Evolutionary conservation across 2,329 filamentous ascomycete genomes (phyloP), one percentile per base, ranked within the genome.

Genomic region (Stachybotrys echinatus): DNA sequence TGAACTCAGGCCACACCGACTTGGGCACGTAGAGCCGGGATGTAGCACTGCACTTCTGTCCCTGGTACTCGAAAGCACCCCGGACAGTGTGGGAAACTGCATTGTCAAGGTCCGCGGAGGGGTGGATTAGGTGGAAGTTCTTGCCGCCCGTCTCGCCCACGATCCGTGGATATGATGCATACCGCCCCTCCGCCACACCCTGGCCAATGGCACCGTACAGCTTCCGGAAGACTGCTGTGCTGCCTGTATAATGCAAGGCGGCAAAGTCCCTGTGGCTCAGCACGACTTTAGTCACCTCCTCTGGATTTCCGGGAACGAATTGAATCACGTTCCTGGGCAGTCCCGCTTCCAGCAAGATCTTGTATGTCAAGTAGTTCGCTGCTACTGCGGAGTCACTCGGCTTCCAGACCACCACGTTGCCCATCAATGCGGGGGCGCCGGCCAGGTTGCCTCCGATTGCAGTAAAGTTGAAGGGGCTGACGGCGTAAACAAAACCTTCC

Each of bases 361-460:
- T 80, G 75, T 96, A 92, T 42, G 96, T 76, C 50, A 97, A 76
- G 83, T 88, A 95, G 75, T 92, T 95, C 55, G 88, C 91, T n/a
- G 87, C 87, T 54, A 96, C 88, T 37, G 92, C 89, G 17, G 77
- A 86, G 58, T 92, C 89, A 14, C 89, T 94, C n/a, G 92, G 92
- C 77, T 97, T 97, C 92, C 92, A 97, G 44, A 97, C 74, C 5
- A 96, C 90, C 2, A 96, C 92, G 68, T 97, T 97, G 51, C 92
- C 92, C 76, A 96, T 85, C 49, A 96, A 74, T 1, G 90, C 91
- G 14, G 92, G 91, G 1, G 89, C 86, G 45, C 83, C 87, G 17
- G 88, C 83, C 40, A 97, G 77, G 72, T 96, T 96, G 50, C 87
- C 92, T 12, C 85, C 91, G 60, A 97, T 95, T 55, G 92, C 92